Conservation (phyloP, 257 asterid species). For the Thymus mandschuricus region DNA sequence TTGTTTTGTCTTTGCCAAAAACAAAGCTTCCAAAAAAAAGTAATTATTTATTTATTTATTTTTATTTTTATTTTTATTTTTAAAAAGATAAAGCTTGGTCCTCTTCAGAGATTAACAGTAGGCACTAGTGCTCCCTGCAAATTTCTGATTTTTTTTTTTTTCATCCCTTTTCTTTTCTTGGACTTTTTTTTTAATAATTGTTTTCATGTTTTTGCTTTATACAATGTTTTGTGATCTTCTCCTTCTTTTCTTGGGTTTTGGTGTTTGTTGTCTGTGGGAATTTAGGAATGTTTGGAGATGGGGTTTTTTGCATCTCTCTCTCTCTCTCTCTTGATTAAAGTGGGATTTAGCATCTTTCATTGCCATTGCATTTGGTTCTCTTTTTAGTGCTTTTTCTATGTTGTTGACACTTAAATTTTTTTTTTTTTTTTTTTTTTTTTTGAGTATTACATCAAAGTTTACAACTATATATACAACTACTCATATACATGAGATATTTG, state of each 20-base stretch:
- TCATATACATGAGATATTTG: no score
- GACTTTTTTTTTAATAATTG: neutral
- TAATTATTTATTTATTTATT: neutral
- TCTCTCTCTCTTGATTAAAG: neutral
- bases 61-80: no score
- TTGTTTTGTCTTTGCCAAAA: slow-evolving; percentile 31
- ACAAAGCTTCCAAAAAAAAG: slow-evolving; percentile 36
- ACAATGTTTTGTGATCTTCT: neutral
- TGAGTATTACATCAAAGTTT: no score
- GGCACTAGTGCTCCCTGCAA: slow-evolving; percentile 21
- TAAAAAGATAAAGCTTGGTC: slow-evolving; percentile 42
- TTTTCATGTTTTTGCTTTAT: neutral
- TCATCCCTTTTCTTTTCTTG: neutral
- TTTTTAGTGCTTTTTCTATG: neutral
- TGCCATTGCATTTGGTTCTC: no score
- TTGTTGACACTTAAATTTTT: neutral
- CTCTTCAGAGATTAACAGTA: slow-evolving; percentile 21
- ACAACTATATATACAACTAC: no score
- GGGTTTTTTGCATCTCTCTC: slow-evolving; percentile 31
- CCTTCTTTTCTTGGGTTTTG: slow-evolving; percentile 40
- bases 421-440: no score
- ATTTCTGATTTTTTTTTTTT: slow-evolving; percentile 11
- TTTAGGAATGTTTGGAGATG: slow-evolving; percentile 38
- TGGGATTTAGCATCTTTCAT: neutral
- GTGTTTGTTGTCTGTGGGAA: slow-evolving; percentile 38